Conservation (phyloP, 83 land plant genomes). For the Picea abies region DNA sequence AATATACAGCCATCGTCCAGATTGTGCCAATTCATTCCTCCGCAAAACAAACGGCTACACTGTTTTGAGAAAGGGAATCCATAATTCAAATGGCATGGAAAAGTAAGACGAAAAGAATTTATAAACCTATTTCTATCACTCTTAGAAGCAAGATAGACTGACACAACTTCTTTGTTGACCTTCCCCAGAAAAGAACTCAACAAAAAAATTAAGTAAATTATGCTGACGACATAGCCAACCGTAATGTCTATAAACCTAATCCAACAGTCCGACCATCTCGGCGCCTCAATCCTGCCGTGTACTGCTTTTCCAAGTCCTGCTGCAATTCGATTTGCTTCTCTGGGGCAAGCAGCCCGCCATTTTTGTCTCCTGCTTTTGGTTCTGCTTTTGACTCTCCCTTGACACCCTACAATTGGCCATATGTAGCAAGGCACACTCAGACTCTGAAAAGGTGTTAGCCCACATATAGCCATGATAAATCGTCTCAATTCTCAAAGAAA, state of each 20-base stretch:
- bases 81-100: background rate
- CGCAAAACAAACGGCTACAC: background rate
- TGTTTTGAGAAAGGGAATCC: background rate
- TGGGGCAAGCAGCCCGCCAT: slow-evolving; percentile 24
- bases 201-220: background rate
- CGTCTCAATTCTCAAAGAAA: background rate
- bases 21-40: background rate
- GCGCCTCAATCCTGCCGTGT: slow-evolving; percentile 90
- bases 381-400: slow-evolving; percentile 71
- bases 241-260: slow-evolving; percentile 65
- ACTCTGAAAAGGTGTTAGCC: slow-evolving; percentile 88
- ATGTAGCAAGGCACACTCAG: slow-evolving; percentile 92
- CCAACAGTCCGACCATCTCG: slow-evolving; percentile 99
- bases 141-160: background rate
- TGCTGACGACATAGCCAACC: background rate
- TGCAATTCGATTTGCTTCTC: slow-evolving; percentile 88
- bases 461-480: slow-evolving; percentile 7
- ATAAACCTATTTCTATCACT: background rate
- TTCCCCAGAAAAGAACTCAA: background rate
- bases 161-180: background rate
- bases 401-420: slow-evolving; percentile 97
- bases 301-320: slow-evolving; percentile 94
- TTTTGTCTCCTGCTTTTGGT: slow-evolving; percentile 34
- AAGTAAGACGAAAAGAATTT: background rate
- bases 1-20: background rate